Conservation (phyloP, 257 asterid species). For the Solanum sitiens region DNA sequence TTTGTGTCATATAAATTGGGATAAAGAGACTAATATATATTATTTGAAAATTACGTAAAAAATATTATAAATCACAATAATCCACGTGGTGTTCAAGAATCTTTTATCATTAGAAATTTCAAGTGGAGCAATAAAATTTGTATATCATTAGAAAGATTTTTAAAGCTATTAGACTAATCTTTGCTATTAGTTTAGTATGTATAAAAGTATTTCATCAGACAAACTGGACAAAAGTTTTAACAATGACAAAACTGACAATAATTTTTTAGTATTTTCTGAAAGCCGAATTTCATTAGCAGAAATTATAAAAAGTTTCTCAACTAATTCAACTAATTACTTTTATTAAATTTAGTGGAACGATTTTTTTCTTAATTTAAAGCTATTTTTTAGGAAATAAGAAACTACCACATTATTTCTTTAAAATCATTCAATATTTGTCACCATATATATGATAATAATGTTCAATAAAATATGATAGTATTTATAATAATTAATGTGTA, state of each 20-base stretch:
- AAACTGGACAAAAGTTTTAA: neutral
- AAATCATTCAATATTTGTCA: neutral
- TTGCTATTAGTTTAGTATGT: neutral
- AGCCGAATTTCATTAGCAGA: neutral
- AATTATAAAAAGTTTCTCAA: neutral
- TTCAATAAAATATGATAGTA: neutral
- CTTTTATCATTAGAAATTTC: neutral
- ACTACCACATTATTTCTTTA: neutral
- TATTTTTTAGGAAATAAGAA: too few relatives aligned
- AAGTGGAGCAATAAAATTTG: neutral
- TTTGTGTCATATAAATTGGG: neutral
- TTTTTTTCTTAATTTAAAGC: neutral
- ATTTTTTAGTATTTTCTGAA: neutral
- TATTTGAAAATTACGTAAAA: too few relatives aligned
- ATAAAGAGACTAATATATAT: too few relatives aligned
- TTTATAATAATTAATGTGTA: too few relatives aligned
- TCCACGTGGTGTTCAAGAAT: neutral
- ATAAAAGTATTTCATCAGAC: neutral
- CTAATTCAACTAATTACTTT: too few relatives aligned
- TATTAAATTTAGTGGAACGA: neutral
- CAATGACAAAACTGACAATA: neutral
- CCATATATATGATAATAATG: neutral
- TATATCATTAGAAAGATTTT: neutral
- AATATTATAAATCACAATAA: neutral
- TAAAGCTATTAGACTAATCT: neutral